Evolutionary conservation across 73 alveolate genomes (phyloP).

Genomic region (Paramecium caudatum): DNA sequence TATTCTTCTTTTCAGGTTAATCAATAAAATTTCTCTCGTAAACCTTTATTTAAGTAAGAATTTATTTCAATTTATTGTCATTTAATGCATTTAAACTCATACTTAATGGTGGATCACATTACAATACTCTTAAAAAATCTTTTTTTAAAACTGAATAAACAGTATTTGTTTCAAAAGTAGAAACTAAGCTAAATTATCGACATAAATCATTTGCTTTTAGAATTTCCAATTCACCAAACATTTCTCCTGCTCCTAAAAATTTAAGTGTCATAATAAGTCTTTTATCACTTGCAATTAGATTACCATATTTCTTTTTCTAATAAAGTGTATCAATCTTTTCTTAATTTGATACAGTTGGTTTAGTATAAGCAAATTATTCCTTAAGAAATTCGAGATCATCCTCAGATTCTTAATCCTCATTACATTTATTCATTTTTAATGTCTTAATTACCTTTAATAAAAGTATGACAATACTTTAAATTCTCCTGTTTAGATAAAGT

Average conservation of each 20-base stretch:
- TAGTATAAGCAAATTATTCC: conserved; percentile 21
- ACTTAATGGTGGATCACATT: not conserved
- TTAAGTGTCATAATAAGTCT: conserved; percentile 25
- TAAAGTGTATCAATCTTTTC: conserved; percentile 32
- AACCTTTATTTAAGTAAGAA: not conserved
- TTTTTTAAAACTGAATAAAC: conserved; percentile 35
- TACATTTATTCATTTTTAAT: not conserved
- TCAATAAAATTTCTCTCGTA: conserved; percentile 57
- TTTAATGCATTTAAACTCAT: not conserved
- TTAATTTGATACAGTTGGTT: conserved; percentile 3
- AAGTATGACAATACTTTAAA: not conserved
- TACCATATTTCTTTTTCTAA: conserved; percentile 63
- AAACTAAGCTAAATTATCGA: conserved; percentile 22
- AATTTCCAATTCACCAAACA: conserved; percentile 68
- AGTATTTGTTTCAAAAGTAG: conserved; percentile 38
- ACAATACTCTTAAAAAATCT: conserved; percentile 53
- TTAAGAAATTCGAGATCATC: conserved; percentile 38
- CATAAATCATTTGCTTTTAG: conserved; percentile 10
- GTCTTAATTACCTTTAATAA: not conserved
- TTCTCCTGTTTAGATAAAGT: conserved; percentile 49
- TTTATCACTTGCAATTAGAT: not conserved
- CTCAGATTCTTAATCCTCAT: not conserved
- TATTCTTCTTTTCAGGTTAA: not conserved
- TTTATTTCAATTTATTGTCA: conserved; percentile 5
- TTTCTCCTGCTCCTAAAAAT: conserved; percentile 65